These are phyloP conservation scores for Dissophora globulifera DNA, from an alignment of 192 early-diverging fungal species.

Conservation along the genomic window DNA sequence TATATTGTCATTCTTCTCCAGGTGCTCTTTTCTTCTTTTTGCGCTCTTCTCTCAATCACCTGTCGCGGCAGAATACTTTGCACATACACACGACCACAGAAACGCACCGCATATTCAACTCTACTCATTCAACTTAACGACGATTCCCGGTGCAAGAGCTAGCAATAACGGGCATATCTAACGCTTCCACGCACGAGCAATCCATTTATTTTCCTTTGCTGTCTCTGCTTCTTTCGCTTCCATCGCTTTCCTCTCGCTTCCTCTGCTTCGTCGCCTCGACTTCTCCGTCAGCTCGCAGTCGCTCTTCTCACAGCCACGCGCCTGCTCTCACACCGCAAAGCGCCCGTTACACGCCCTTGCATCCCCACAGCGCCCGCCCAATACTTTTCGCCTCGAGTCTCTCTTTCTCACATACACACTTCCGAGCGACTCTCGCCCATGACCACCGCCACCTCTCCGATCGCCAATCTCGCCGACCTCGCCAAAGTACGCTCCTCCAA, in stretches of 20 bases:
- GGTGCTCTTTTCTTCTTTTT: constrained; percentile 11
- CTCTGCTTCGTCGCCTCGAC: not conserved
- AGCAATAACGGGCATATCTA: too few species aligned
- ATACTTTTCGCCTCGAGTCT: too few species aligned
- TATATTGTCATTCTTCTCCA: constrained; percentile 3
- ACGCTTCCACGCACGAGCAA: not conserved
- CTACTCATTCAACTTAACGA: too few species aligned
- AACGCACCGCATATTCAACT: not conserved
- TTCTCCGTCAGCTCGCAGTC: not conserved
- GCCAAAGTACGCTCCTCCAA: constrained; percentile 28
- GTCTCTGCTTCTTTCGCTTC: too few species aligned
- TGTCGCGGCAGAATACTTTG: not conserved
- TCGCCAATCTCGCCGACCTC: constrained; percentile 21
- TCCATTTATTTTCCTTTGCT: too few species aligned
- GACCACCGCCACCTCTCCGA: constrained; percentile 28
- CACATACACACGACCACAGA: constrained; percentile 1
- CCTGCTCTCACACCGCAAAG: not conserved
- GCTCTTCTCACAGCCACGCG: not conserved
- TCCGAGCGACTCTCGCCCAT: too few species aligned
- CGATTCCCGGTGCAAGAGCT: too few species aligned
- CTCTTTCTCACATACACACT: not conserved
- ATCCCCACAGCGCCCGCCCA: constrained; percentile 8
- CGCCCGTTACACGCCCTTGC: constrained; percentile 4
- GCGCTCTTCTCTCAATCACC: constrained; percentile 2
- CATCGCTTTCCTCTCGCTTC: not conserved